phyloP scores from a whole-genome alignment of 495 filamentous ascomycete species.

The Bacidia rubella region DNA sequence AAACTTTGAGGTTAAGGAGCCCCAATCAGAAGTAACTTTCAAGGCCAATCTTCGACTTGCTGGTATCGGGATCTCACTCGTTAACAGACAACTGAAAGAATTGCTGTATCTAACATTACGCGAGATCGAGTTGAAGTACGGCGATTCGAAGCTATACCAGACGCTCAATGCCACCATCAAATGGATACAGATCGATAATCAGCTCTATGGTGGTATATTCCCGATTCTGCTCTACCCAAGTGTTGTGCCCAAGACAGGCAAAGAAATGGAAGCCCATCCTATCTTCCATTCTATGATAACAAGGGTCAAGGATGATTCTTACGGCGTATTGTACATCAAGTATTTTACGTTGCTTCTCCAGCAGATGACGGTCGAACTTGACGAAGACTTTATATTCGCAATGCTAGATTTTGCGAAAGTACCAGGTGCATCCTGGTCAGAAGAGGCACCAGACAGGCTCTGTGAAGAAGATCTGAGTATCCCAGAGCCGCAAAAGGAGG shows the following conservation, averaged over 20 bases:
- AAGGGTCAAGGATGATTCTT: constrained; percentile 93
- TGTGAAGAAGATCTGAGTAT: constrained; percentile 85
- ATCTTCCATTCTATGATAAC: constrained; percentile 86
- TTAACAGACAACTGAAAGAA: constrained; percentile 85
- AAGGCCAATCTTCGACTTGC: constrained; percentile 75
- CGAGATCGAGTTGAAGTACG: constrained; percentile 82
- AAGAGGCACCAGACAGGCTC: constrained; percentile 66
- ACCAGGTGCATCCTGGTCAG: constrained; percentile 82
- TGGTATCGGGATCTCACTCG: constrained; percentile 83
- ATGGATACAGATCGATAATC: constrained; percentile 99
- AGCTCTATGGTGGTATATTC: constrained; percentile 95
- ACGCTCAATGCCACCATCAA: constrained; percentile 81
- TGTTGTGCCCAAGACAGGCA: constrained; percentile 95
- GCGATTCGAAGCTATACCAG: constrained; percentile 84
- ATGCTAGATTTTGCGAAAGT: constrained; percentile 92
- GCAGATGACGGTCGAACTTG: constrained; percentile 95
- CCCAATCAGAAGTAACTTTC: constrained; percentile 77
- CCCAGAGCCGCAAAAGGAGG: constrained; percentile 75
- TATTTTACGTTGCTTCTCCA: constrained; percentile 88
- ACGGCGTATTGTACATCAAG: constrained; percentile 96
- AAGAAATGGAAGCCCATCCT: constrained; percentile 92
- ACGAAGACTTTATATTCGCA: constrained; percentile 95
- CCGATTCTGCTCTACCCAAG: constrained; percentile 94
- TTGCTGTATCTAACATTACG: constrained; percentile 87
- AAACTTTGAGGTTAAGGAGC: constrained; percentile 78